These are phyloP conservation scores for Verticillium dahliae DNA, from an alignment of 2,329 filamentous ascomycete species.

Conservation along the genomic window DNA sequence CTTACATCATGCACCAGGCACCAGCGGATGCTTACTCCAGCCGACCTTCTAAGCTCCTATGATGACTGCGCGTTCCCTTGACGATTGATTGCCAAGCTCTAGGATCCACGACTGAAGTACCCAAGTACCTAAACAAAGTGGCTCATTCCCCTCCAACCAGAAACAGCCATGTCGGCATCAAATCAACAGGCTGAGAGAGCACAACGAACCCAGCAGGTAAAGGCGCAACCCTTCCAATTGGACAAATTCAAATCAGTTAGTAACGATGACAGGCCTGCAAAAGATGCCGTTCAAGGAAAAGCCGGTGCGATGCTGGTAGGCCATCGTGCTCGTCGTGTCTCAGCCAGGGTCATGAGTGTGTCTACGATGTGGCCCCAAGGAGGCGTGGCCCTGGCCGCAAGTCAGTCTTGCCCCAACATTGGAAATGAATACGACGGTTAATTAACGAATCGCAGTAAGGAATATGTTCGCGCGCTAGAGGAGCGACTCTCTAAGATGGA, in stretches of 20 bases:
- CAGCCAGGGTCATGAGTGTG: constrained; percentile 4
- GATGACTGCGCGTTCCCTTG: neutral
- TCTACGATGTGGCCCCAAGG: constrained; percentile 7
- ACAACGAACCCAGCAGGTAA: neutral
- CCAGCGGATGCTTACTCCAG: neutral
- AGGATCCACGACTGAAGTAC: neutral
- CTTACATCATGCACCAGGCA: too few species aligned
- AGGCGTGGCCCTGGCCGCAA: constrained; percentile 9
- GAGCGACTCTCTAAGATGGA: constrained; percentile 11
- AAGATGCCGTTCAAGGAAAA: constrained; percentile 10
- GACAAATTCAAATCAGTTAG: neutral
- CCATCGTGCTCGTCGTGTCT: constrained; percentile 8
- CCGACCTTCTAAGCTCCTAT: neutral
- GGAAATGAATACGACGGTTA: too few species aligned
- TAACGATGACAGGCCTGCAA: constrained; percentile 5
- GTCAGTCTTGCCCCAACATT: neutral
- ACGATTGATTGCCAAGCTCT: neutral
- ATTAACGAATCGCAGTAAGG: constrained; percentile 3
- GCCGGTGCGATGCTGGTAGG: constrained; percentile 7
- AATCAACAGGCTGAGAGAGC: neutral
- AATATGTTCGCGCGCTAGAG: constrained; percentile 8
- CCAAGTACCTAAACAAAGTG: neutral
- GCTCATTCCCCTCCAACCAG: neutral
- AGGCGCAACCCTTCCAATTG: neutral
- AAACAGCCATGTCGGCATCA: neutral